Evolutionary conservation across 768 basidiomycete genomes (phyloP).

Genomic region (Psilocybe azurescens): DNA sequence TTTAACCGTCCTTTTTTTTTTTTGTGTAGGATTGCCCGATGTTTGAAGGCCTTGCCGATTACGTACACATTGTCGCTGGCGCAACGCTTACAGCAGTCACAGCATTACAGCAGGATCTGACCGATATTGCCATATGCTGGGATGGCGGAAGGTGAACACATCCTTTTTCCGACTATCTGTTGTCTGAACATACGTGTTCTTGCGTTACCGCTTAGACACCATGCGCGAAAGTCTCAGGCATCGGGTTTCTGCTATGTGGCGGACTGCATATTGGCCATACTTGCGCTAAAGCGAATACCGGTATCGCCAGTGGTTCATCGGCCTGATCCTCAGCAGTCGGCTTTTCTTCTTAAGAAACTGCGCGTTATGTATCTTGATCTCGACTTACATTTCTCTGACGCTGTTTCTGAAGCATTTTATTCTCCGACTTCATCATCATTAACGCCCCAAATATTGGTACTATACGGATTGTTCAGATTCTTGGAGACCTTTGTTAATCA

Average conservation of each 20-base stretch:
- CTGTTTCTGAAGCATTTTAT: conserved; percentile 79
- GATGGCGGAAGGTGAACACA: conserved; percentile 80
- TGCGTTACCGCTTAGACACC: conserved; percentile 58
- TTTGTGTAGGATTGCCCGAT: conserved; percentile 76
- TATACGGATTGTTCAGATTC: background rate
- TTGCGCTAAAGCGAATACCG: conserved; percentile 60
- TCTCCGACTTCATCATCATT: conserved; percentile 36
- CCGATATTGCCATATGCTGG: conserved; percentile 82
- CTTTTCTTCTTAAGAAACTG: conserved; percentile 35
- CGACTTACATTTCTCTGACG: conserved; percentile 92
- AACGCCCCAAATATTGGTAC: conserved; percentile 54
- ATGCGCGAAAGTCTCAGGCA: conserved; percentile 78
- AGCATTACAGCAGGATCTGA: conserved; percentile 52
- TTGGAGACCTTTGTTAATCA: background rate
- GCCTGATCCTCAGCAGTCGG: background rate
- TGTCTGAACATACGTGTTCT: background rate
- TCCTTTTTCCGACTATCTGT: background rate
- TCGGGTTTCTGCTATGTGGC: conserved; percentile 96
- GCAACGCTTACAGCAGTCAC: conserved; percentile 78
- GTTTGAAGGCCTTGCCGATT: conserved; percentile 71
- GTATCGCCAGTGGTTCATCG: conserved; percentile 9
- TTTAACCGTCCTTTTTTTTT: background rate
- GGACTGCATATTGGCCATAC: conserved; percentile 83
- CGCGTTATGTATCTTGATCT: conserved; percentile 92
- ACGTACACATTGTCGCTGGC: conserved; percentile 76